Evolutionary conservation across 345 rosid species (phyloP), one percentile per base, ranked within the genome.

Genomic region (Eucalyptus victrix): DNA sequence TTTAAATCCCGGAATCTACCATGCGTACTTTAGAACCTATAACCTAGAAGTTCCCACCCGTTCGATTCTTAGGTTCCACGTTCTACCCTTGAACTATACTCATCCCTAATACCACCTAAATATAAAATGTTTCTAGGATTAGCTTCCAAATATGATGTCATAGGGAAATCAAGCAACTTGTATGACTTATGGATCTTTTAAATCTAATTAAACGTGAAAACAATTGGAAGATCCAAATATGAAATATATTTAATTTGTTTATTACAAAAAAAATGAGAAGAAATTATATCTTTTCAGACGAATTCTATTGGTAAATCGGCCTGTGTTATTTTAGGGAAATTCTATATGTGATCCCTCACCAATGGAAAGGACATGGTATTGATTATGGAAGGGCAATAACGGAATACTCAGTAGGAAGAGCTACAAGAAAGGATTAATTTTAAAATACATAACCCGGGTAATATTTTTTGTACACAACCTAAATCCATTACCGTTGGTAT

Each of bases 1-100:
- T 53, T 53, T 53, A 9, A 9, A 53, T 21, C 58, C 5, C 0
- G 0, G 5, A 53, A 8, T 1, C 1, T 8, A 2, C 11, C 11
- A 0, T 19, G 26, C 3, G 1, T 50, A 50, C 53, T 50, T 50
- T 50, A 50, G 7, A 50, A 50, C 19, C 58, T 19, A 19, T 11
- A 53, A 53, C 24, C 11, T 53, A 53, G 11, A 53, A 53, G 10
- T 53, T 53, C 26, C 11, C 58, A 53, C 4, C 10, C 1, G 1
- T 53, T 53, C 26, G 1, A 4, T 8, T 53, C 58, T 53, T 4
- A 53, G 9, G 58, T 53, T 19, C 5, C 58, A 8, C 11, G 0
- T 53, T 53, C 5, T 53, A 21, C 11, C 26, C 26, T 53, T 53
- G 58, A 21, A 53, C 26, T 53, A 53, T 53, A 21, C 58, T 4